Evolutionary conservation across 441 rosid species (phyloP).

Genomic region (Populus hybrid): DNA sequence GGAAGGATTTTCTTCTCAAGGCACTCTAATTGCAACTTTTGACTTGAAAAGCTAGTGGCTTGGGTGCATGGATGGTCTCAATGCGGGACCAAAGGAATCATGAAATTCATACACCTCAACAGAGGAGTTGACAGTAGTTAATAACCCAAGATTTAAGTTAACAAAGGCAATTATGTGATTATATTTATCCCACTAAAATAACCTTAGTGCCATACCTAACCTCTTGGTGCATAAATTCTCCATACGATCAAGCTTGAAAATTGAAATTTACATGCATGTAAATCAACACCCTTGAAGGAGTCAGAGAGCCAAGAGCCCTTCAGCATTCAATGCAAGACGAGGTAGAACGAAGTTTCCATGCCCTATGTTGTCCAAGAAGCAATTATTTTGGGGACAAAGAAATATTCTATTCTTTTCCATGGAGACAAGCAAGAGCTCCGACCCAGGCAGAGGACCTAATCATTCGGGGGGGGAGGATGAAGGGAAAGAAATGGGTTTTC

Average conservation of each 20-base stretch:
- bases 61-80: slow-evolving; percentile 30
- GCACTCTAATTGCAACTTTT: slow-evolving; percentile 48
- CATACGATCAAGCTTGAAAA: background rate
- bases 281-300: too few species aligned
- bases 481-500: slow-evolving; percentile 25
- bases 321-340: background rate
- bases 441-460: slow-evolving; percentile 32
- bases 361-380: background rate
- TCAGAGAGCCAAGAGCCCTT: too few species aligned
- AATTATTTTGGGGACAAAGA: background rate
- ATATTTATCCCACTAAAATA: slow-evolving; percentile 10
- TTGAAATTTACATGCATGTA: too few species aligned
- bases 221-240: too few species aligned
- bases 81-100: slow-evolving; percentile 32
- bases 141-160: slow-evolving; percentile 30
- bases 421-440: slow-evolving; percentile 16
- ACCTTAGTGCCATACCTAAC: background rate
- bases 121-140: slow-evolving; percentile 18
- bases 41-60: slow-evolving; percentile 31
- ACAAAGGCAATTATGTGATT: slow-evolving; percentile 35
- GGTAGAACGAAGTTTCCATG: slow-evolving; percentile 14
- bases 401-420: background rate
- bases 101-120: slow-evolving; percentile 10
- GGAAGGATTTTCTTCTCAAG: slow-evolving; percentile 39
- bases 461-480: slow-evolving; percentile 36